Percentiles rank a stretch among this genome's conserved stretches.
phyloP scores from a whole-genome alignment of 1,284 basidiomycete species.

The Microstroma glucosiphilum region DNA sequence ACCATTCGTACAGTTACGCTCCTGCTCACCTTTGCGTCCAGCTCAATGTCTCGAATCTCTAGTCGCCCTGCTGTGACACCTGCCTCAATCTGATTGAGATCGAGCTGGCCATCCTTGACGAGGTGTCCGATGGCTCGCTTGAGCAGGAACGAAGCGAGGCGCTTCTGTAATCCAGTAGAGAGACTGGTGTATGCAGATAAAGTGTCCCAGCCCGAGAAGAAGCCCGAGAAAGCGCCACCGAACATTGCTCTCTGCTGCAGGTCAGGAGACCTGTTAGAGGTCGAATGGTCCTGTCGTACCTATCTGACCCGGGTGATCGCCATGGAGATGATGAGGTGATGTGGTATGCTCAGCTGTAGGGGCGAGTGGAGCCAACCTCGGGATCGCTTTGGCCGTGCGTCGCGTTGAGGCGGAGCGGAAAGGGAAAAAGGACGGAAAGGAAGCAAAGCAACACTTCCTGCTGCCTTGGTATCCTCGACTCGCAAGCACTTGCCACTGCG shows the following conservation, averaged over 20 bases:
- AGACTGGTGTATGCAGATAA: conserved; percentile 50
- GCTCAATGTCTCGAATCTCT: conserved; percentile 73
- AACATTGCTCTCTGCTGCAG: conserved; percentile 1
- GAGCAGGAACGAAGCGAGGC: conserved; percentile 82
- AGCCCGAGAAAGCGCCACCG: conserved; percentile 20
- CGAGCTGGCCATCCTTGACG: conserved; percentile 78
- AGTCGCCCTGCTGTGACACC: conserved; percentile 83
- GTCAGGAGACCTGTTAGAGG: neutral
- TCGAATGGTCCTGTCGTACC: neutral
- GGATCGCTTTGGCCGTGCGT: too few relatives aligned
- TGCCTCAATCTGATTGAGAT: conserved; percentile 78
- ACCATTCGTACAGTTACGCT: conserved; percentile 12
- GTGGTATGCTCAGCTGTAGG: too few relatives aligned
- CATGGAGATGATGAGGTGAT: too few relatives aligned
- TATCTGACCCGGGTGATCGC: too few relatives aligned
- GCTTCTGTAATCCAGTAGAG: conserved; percentile 74
- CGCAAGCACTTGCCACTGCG: too few relatives aligned
- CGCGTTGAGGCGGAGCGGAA: too few relatives aligned
- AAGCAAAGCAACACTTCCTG: too few relatives aligned
- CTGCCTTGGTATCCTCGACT: too few relatives aligned
- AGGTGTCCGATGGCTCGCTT: conserved; percentile 77
- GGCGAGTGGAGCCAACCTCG: too few relatives aligned
- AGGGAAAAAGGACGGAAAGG: too few relatives aligned
- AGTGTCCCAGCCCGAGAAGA: conserved; percentile 26
- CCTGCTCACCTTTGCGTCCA: conserved; percentile 65